These are phyloP conservation scores for Pelargonium citronellum DNA, from an alignment of 441 rosid genomes.

Conservation along the genomic window DNA sequence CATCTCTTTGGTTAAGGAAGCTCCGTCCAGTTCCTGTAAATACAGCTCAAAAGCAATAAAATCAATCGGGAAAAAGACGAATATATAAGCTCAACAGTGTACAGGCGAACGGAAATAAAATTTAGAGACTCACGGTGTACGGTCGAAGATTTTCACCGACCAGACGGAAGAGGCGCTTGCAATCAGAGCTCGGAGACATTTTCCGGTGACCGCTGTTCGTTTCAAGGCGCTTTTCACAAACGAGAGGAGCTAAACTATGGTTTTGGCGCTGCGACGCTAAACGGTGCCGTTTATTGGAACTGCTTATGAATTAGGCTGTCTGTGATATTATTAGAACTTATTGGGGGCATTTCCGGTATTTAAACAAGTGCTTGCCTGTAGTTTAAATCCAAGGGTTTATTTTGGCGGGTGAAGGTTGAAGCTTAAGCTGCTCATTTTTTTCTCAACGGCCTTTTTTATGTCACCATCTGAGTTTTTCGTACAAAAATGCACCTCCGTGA, in stretches of 20 bases:
- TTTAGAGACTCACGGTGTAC: constrained; percentile 29
- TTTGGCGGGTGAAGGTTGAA: constrained; percentile 15
- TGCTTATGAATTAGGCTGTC: neutral
- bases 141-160: constrained; percentile 36
- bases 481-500: constrained; percentile 48
- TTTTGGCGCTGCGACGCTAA: neutral
- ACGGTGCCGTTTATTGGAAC: neutral
- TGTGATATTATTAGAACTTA: neutral
- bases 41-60: neutral
- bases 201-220: constrained; percentile 4
- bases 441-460: constrained; percentile 21
- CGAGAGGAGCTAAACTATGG: neutral
- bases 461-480: constrained; percentile 35
- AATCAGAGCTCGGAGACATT: constrained; percentile 30
- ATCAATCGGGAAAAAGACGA: neutral
- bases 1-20: constrained; percentile 27
- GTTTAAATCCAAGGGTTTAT: neutral
- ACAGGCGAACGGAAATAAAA: neutral
- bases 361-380: neutral
- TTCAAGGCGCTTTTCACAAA: neutral
- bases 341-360: neutral
- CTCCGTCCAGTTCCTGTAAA: constrained; percentile 29
- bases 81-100: neutral
- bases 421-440: neutral
- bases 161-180: constrained; percentile 39